Percentiles rank a stretch among this genome's conserved stretches.
Conservation (phyloP, 352 stramenopile genomes). For the Globisporangium radiosum region DNA sequence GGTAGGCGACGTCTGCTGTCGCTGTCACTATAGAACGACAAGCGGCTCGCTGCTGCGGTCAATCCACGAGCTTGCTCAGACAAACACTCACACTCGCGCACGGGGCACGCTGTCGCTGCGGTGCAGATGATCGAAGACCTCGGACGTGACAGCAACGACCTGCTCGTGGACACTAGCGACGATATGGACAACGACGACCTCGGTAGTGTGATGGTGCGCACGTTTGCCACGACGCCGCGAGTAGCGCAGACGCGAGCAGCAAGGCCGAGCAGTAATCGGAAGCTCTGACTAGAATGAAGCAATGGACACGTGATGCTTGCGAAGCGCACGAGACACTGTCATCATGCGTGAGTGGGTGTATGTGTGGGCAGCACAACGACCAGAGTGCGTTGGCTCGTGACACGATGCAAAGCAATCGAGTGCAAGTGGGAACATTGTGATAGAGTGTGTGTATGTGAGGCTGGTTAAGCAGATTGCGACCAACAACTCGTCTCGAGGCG, state of each 20-base stretch:
- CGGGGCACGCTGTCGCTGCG: background rate
- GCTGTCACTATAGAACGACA: background rate
- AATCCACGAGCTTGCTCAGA: background rate
- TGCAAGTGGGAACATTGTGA: too few relatives aligned
- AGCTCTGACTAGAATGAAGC: background rate
- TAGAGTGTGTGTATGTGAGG: too few relatives aligned
- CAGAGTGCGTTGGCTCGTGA: background rate
- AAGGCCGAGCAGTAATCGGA: background rate
- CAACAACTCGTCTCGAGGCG: background rate
- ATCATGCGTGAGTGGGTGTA: background rate
- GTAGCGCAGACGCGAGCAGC: background rate
- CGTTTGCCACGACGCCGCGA: background rate
- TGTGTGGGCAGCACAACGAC: background rate
- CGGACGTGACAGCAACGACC: background rate
- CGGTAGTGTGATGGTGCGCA: constrained; percentile 8
- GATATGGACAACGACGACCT: constrained; percentile 6
- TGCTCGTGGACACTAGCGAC: constrained; percentile 1
- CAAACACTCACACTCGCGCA: background rate
- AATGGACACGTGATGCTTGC: background rate
- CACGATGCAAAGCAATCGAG: background rate
- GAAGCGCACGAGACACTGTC: background rate
- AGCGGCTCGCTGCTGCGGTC: background rate
- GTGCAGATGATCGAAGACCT: constrained; percentile 36
- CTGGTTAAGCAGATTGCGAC: background rate
- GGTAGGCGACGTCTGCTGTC: background rate